Evolutionary conservation across 331 rosid genomes (phyloP), one percentile per base, ranked within the genome.

Genomic region (Malus hybrid): DNA sequence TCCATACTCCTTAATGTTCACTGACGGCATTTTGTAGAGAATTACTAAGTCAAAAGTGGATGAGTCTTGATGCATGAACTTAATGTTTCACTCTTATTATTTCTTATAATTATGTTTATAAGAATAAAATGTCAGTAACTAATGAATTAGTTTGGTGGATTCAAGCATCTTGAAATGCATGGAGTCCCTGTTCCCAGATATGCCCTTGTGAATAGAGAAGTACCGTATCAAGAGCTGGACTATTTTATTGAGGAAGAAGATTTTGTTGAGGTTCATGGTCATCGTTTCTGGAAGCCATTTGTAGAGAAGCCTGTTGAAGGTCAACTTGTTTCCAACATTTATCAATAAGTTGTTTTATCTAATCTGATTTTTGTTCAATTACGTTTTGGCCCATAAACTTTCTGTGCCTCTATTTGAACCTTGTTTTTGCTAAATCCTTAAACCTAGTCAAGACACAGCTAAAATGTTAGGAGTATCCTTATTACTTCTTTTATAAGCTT

Each of bases 241-340:
- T 87, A 87, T 85, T 94, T 94, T 84, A 61, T 83, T 57, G 99
- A 94, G 90, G 97, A 92, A 84, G 99, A 94, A 83, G 99, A 94
- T 79, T 94, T 89, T 84, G 97, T 94, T 67, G 97, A 94, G 87
- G 97, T 94, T 77, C 83, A 77, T 78, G 97, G 96, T 78, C 73
- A 71, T 77, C 93, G 97, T 24, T 94, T 94, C 59, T 92, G 89
- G 90, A 94, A 94, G 81, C 99, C 99, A 71, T 94, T 94, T 85
- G 99, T 94, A 79, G 99, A 94, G 88, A 94, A 94, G 89, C 99
- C 99, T 74, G 84, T 94, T 76, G 82, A 89, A 82, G 99, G 99
- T 94, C 83, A 90, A 96, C 77, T 78, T 80, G 56, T 67, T 77
- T 71, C 69, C 57, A 73, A 39, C 67, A 19, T 69, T 48, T 46